These are phyloP conservation scores for Pseudonitzschia delicatissima DNA, from an alignment of 108 stramenopile species.

Conservation along the genomic window DNA sequence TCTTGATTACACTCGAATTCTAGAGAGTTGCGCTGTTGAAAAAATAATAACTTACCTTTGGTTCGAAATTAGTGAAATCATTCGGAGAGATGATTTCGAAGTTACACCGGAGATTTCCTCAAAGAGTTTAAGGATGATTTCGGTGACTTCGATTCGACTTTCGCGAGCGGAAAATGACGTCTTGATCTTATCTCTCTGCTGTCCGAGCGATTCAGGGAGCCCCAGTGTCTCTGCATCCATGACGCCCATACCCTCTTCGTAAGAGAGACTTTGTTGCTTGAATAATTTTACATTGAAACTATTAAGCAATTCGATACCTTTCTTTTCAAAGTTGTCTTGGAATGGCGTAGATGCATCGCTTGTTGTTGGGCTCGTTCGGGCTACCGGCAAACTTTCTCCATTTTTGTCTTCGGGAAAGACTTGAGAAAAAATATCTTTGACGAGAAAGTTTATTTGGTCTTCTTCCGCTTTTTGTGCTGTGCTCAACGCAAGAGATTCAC, in stretches of 20 bases:
- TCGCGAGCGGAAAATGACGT: slow-evolving; percentile 35
- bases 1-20: no score
- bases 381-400: background rate
- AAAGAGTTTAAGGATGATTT: slow-evolving; percentile 40
- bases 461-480: slow-evolving; percentile 50
- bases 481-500: slow-evolving; percentile 53
- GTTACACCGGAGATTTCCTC: slow-evolving; percentile 25
- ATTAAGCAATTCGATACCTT: slow-evolving; percentile 22
- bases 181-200: slow-evolving; percentile 56
- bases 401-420: background rate
- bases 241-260: slow-evolving; percentile 60
- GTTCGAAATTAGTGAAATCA: slow-evolving; percentile 1
- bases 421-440: slow-evolving; percentile 18
- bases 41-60: slow-evolving; percentile 22
- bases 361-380: background rate
- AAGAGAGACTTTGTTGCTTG: slow-evolving; percentile 15
- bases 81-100: background rate
- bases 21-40: background rate
- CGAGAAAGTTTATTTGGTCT: slow-evolving; percentile 46
- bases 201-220: slow-evolving; percentile 54
- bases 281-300: slow-evolving; percentile 20
- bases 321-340: slow-evolving; percentile 13
- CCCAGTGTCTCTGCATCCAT: slow-evolving; percentile 70
- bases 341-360: background rate
- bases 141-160: slow-evolving; percentile 40